Evolutionary conservation across 2,329 filamentous ascomycete genomes (phyloP), one percentile per base, ranked within the genome.

Genomic region (Periconia sp.): DNA sequence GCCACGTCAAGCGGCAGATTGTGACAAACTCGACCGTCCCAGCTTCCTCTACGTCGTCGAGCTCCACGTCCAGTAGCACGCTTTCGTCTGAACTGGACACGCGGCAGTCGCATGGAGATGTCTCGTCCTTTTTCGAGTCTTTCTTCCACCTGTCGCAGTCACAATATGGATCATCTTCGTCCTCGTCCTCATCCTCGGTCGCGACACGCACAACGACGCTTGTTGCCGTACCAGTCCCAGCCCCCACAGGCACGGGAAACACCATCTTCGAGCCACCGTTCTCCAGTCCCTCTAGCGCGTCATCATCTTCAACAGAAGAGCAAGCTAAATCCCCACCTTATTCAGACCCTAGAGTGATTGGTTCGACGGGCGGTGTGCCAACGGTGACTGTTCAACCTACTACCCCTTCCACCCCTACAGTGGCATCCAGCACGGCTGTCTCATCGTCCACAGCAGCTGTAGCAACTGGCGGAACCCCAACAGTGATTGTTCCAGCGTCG

Each of bases 1-100:
- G 72, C 41, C 68, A 74, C 40, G 57, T 75, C 21, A 76, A 75
- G 61, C 65, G 75, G 37, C 67, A 73, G 52, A 69, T 70, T 39
- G 53, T 65, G 32, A 64, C 63, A 37, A 69, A 71, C 40, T 58
- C 51, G 17, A 69, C 68, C 28, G 53, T 56, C 12, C 52, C 65
- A 13, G 59, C 63, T 28, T 41, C 53, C 4, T 36, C 59, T 5
- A 52, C 59, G 4, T 52, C 61, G 11, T 59, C 58, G 3, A 48
- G 51, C 12, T 53, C 54, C 8, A 48, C 54, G 12, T 56, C 56
- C n/a, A 62, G 53, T 46, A 54, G 51, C 29, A 54, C 54, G n/a
- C n/a, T n/a, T n/a, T n/a, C n/a, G 9, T 36, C 52, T 12, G 39
- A 56, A 2, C 43, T 59, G 36, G 40, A 57, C 31, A 49, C 54